Base-by-base conservation (phyloP, 192 early-diverging fungal genomes). In the Diversispora epigaea region DNA sequence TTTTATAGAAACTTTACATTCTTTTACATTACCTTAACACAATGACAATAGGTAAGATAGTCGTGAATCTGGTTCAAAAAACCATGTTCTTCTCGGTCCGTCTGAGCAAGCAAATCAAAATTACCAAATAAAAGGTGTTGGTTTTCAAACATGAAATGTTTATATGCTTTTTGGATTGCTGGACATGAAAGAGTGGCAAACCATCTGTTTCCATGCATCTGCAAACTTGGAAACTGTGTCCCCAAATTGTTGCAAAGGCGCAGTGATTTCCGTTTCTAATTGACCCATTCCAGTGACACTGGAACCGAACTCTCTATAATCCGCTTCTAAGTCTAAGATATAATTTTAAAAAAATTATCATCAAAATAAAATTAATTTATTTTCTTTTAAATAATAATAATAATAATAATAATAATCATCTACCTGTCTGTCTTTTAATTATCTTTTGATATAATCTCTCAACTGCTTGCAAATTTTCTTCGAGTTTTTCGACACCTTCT, bases 251-350 rank as follows among this genome's bases (percentile, higher is more conserved):
- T 90, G 83, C 39, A 98, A 80, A 32, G 89, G 90, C 25, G 86
- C 78, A 22, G 90, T 90, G 76, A 96, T 91, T 46, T 92, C 93
- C 14, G 94, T 92, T 81, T 98, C 96, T 77, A 97, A 89, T 40
- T 84, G 83, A 11, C 90, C 90, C 54, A 98, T 79, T 6, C 93
- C 93, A 10, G 83, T 80, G 17, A 98, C 77, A 75, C 89, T 88
- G 6, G 85, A 81, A n/a, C 89, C 93, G 69, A 98, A 90, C 76
- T 94, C 92, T 44, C 87, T 80, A 72, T 94, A 92, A 61, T 94
- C 93, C 49, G 81, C 79, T 52, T 94, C 89, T 55, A 96, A 80
- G 54, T 97, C 94, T 89, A 66, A 44, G 41, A 65, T 14, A 11
- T 70, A 25, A 73, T 25, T n/a, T n/a, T n/a, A n/a, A n/a, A n/a